A percentile compares a stretch with the other conserved stretches of the same genome.
Evolutionary conservation across 2,329 filamentous ascomycete genomes (phyloP).

Genomic region (Thelonectria olida): DNA sequence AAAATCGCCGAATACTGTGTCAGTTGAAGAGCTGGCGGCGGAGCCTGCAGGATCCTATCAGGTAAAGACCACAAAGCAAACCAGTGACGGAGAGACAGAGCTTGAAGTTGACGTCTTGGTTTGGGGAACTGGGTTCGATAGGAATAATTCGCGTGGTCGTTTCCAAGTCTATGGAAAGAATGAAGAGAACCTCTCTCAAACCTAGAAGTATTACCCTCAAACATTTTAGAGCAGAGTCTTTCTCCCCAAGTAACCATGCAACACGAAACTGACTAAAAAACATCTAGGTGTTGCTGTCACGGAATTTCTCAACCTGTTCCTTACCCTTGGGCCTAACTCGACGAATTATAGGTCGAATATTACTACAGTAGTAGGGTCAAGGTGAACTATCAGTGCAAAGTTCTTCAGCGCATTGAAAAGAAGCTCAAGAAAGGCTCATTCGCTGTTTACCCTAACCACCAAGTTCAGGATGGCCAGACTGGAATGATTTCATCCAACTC

Average conservation of each 20-base stretch:
- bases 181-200: slow-evolving; percentile 4
- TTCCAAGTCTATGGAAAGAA: slow-evolving; percentile 5
- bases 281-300: slow-evolving; percentile 7
- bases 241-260: background rate
- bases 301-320: slow-evolving; percentile 7
- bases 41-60: slow-evolving; percentile 4
- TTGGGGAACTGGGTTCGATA: slow-evolving; percentile 15
- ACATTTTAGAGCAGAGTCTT: slow-evolving; percentile 2
- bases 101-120: slow-evolving; percentile 5
- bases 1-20: background rate
- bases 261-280: background rate
- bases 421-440: background rate
- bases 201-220: slow-evolving; percentile 9
- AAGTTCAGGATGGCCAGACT: slow-evolving; percentile 5
- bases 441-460: background rate
- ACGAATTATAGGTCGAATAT: slow-evolving; percentile 13
- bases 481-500: too few relatives aligned
- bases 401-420: slow-evolving; percentile 4
- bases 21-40: background rate
- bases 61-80: background rate
- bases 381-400: slow-evolving; percentile 6
- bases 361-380: slow-evolving; percentile 7
- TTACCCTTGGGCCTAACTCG: slow-evolving; percentile 9
- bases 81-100: background rate
- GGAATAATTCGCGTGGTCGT: slow-evolving; percentile 8